Evolutionary conservation across 352 stramenopile genomes (phyloP).

Genomic region (Aphanomyces astaci): DNA sequence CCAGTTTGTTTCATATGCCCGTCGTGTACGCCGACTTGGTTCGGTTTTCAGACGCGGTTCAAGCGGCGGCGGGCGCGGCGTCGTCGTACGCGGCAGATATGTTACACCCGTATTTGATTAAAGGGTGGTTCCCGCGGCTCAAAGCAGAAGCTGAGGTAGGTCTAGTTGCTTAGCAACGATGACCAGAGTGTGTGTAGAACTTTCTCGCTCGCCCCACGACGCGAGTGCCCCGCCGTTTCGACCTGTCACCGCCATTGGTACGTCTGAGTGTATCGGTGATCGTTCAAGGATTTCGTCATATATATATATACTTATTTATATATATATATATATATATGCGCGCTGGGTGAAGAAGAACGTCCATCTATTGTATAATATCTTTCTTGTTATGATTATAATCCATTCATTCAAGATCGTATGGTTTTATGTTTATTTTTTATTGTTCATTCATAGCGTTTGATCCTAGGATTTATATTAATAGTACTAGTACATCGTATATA

Average conservation of each 20-base stretch:
- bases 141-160: conserved; percentile 46
- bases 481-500: too few relatives aligned
- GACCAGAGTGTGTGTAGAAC: background rate
- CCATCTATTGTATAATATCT: too few relatives aligned
- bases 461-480: too few relatives aligned
- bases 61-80: conserved; percentile 26
- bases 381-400: too few relatives aligned
- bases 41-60: conserved; percentile 47
- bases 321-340: too few relatives aligned
- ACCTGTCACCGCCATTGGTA: conserved; percentile 4
- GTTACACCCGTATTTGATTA: conserved; percentile 47
- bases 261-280: background rate
- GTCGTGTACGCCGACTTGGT: conserved; percentile 66
- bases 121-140: conserved; percentile 74
- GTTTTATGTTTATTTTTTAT: too few relatives aligned
- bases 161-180: background rate
- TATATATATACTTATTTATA: too few relatives aligned
- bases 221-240: background rate
- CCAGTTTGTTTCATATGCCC: conserved; percentile 66
- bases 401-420: too few relatives aligned
- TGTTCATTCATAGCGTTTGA: too few relatives aligned
- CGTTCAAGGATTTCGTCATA: too few relatives aligned
- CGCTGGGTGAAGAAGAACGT: too few relatives aligned
- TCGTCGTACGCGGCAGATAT: conserved; percentile 34
- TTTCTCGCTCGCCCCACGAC: conserved; percentile 1